Percentiles rank a stretch among this genome's conserved stretches.
phyloP scores from a whole-genome alignment of 768 basidiomycete genomes.

The Mrakia blollopis region DNA sequence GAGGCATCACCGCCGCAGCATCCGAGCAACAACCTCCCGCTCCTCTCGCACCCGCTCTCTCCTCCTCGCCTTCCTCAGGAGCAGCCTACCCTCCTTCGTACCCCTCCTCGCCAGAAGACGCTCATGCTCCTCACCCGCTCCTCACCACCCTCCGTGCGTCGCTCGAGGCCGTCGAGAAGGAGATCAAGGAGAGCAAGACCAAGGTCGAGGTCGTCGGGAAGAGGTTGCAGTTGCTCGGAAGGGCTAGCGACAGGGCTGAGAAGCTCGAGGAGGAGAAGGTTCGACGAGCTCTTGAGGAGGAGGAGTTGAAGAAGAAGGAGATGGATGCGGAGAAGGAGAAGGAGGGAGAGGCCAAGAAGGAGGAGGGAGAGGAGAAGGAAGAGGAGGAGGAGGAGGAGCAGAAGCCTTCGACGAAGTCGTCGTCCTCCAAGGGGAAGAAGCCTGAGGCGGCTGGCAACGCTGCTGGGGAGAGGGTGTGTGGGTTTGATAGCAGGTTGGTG shows the following conservation, averaged over 20 bases:
- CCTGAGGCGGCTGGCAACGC: conserved; percentile 61
- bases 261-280: conserved; percentile 11
- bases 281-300: neutral
- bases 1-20: neutral
- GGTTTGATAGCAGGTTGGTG: conserved; percentile 81
- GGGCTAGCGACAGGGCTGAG: conserved; percentile 14
- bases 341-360: conserved; percentile 49
- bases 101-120: conserved; percentile 1
- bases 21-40: neutral
- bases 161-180: conserved; percentile 12
- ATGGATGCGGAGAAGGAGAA: neutral
- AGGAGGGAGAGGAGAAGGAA: conserved; percentile 46
- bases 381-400: conserved; percentile 29
- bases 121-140: neutral
- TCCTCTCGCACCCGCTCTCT: neutral
- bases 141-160: neutral
- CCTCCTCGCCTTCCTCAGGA: neutral
- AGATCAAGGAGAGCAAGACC: neutral
- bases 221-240: conserved; percentile 14
- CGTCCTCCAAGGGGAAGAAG: conserved; percentile 52
- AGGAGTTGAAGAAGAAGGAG: conserved; percentile 4
- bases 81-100: neutral
- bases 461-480: conserved; percentile 58
- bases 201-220: conserved; percentile 15
- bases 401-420: conserved; percentile 17